phyloP scores from a whole-genome alignment of 208 protist species.

The Kentomonas sorsogonicus region DNA sequence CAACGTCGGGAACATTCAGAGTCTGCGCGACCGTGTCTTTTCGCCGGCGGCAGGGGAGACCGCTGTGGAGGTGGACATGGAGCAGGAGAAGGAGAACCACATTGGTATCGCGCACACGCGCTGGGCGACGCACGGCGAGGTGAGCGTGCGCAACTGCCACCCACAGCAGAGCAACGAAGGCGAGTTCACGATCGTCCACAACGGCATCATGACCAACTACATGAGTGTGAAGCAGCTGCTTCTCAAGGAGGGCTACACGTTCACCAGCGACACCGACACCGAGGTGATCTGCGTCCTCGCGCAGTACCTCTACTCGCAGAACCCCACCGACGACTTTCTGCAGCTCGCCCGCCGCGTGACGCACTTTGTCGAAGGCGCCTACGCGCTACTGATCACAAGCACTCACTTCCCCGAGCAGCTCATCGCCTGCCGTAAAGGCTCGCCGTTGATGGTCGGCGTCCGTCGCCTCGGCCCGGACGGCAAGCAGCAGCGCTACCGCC shows the following conservation, averaged over 20 bases:
- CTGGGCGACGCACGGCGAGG: slow-evolving; percentile 96
- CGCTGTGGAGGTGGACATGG: too few relatives aligned
- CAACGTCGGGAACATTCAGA: slow-evolving; percentile 76
- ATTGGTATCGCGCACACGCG: slow-evolving; percentile 94
- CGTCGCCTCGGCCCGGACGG: slow-evolving; percentile 18
- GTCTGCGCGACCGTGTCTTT: slow-evolving; percentile 49
- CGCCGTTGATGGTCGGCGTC: slow-evolving; percentile 91
- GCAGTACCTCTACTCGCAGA: slow-evolving; percentile 73
- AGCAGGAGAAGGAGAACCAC: slow-evolving; percentile 30
- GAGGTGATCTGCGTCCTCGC: slow-evolving; percentile 91
- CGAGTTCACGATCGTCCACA: slow-evolving; percentile 91
- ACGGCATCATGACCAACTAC: slow-evolving; percentile 96
- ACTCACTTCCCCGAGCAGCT: slow-evolving; percentile 88
- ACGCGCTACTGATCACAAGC: slow-evolving; percentile 85
- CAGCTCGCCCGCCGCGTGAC: slow-evolving; percentile 49
- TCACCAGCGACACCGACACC: slow-evolving; percentile 92
- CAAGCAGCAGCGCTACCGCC: slow-evolving; percentile 17
- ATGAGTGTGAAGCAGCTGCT: slow-evolving; percentile 72
- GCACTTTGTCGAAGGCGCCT: slow-evolving; percentile 77
- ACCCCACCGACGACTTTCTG: slow-evolving; percentile 39
- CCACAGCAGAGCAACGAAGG: slow-evolving; percentile 79
- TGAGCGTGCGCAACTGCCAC: slow-evolving; percentile 91
- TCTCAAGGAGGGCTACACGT: slow-evolving; percentile 63
- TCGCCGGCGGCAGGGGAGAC: slow-evolving; percentile 7
- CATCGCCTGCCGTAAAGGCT: slow-evolving; percentile 83